These are phyloP conservation scores for Pyrrhoderma lamaoense DNA, from an alignment of 1,284 basidiomycete genomes.

Conservation along the genomic window DNA sequence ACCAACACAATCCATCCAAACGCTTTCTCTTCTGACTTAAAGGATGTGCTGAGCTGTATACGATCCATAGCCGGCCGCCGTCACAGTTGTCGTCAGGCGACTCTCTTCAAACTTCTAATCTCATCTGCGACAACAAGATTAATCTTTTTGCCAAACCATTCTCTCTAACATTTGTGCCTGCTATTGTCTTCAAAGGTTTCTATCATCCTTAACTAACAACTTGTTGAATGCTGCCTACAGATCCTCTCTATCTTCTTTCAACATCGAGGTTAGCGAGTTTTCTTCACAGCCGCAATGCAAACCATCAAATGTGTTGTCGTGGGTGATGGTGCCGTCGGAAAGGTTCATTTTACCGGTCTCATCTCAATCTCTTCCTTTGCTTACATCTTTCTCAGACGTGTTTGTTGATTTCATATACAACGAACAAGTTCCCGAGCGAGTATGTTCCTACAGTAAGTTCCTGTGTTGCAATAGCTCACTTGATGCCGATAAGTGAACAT, in stretches of 20 bases:
- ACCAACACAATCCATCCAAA: no score
- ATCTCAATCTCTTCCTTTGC: slow-evolving; percentile 7
- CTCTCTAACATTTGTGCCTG: no score
- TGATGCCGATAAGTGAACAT: slow-evolving; percentile 4
- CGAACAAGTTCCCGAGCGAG: slow-evolving; percentile 98
- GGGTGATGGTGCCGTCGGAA: slow-evolving; percentile 99
- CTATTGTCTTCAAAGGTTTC: neutral
- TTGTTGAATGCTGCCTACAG: neutral
- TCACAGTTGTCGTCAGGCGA: no score
- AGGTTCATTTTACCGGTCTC: slow-evolving; percentile 51
- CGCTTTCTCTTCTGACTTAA: no score
- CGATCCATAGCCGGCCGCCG: no score
- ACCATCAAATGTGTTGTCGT: slow-evolving; percentile 99
- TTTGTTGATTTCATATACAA: slow-evolving; percentile 98
- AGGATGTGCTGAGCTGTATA: no score
- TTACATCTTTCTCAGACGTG: slow-evolving; percentile 63
- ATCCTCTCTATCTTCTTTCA: slow-evolving; percentile 3
- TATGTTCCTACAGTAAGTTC: slow-evolving; percentile 93
- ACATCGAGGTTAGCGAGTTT: neutral
- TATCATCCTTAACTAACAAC: neutral
- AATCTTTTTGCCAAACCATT: no score
- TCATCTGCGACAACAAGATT: no score
- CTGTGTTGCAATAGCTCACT: slow-evolving; percentile 22
- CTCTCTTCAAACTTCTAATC: no score
- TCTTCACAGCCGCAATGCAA: slow-evolving; percentile 55